Percentiles rank a stretch among this genome's conserved stretches.
Evolutionary conservation across 2,329 filamentous ascomycete genomes (phyloP).

Genomic region (Sclerotinia borealis): DNA sequence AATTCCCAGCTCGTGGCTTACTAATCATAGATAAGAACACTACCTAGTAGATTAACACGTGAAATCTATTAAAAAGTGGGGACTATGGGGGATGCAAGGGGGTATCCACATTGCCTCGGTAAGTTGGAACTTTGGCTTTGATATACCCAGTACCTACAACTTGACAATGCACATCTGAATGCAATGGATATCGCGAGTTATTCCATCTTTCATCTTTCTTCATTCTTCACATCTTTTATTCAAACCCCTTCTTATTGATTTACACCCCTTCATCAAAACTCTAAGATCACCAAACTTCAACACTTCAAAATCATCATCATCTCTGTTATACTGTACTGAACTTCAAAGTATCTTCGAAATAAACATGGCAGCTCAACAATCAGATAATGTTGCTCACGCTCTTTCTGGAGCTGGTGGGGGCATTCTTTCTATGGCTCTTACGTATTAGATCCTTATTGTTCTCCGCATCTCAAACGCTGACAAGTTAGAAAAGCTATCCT

Average conservation of each 20-base stretch:
- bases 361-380: slow-evolving; percentile 48
- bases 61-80: no score
- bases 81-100: background rate
- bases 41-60: no score
- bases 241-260: background rate
- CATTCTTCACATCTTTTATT: slow-evolving; percentile 8
- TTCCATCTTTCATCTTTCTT: background rate
- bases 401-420: slow-evolving; percentile 89
- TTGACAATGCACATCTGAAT: slow-evolving; percentile 9
- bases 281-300: background rate
- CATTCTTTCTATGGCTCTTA: slow-evolving; percentile 90
- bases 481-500: slow-evolving; percentile 65
- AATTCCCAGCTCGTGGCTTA: background rate
- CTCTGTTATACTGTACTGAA: slow-evolving; percentile 13
- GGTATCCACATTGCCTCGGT: slow-evolving; percentile 14
- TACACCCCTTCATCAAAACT: slow-evolving; percentile 7
- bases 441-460: slow-evolving; percentile 46
- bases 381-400: slow-evolving; percentile 95
- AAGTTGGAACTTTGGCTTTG: slow-evolving; percentile 2
- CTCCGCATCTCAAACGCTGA: slow-evolving; percentile 2
- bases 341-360: background rate
- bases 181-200: background rate
- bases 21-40: background rate
- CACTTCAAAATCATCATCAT: background rate
- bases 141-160: no score